Conservation (phyloP, 805 yeast species). For the Wickerhamomyces rabaulensis region DNA sequence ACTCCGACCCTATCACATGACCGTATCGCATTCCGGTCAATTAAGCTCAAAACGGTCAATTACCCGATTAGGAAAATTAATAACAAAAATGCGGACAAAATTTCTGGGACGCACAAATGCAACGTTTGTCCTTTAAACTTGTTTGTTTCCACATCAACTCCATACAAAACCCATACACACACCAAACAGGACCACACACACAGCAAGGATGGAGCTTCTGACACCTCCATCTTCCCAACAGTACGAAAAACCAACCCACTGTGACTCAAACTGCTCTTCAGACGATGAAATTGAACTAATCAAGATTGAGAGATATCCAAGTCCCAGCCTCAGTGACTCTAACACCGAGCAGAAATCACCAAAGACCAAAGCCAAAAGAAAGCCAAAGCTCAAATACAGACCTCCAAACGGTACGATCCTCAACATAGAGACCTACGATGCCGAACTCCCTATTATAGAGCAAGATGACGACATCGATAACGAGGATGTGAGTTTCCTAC, state of each 20-base stretch:
- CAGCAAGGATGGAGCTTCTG: constrained; percentile 14
- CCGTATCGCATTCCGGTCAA: constrained; percentile 1
- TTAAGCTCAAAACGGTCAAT: constrained; percentile 11
- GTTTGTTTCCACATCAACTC: background rate
- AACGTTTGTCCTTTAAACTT: background rate
- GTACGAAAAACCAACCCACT: background rate
- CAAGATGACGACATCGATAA: constrained; percentile 30
- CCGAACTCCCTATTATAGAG: constrained; percentile 21
- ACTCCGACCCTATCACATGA: background rate
- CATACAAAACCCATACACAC: background rate
- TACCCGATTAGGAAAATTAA: constrained; percentile 20
- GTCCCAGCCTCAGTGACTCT: background rate
- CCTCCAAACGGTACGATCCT: constrained; percentile 43
- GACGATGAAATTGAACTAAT: background rate
- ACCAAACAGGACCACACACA: background rate
- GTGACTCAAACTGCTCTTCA: background rate
- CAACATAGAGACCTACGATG: constrained; percentile 27
- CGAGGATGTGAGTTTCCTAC: constrained; percentile 43
- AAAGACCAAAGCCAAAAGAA: constrained; percentile 24
- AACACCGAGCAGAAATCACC: background rate
- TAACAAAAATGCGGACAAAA: constrained; percentile 12
- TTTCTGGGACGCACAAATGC: background rate
- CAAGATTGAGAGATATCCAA: background rate
- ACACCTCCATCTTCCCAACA: constrained; percentile 25
- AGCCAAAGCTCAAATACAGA: constrained; percentile 41